A percentile compares a stretch with the other conserved stretches of the same genome.
Evolutionary conservation across 768 basidiomycete genomes (phyloP).

Genomic region (Lyophyllum shimeji): DNA sequence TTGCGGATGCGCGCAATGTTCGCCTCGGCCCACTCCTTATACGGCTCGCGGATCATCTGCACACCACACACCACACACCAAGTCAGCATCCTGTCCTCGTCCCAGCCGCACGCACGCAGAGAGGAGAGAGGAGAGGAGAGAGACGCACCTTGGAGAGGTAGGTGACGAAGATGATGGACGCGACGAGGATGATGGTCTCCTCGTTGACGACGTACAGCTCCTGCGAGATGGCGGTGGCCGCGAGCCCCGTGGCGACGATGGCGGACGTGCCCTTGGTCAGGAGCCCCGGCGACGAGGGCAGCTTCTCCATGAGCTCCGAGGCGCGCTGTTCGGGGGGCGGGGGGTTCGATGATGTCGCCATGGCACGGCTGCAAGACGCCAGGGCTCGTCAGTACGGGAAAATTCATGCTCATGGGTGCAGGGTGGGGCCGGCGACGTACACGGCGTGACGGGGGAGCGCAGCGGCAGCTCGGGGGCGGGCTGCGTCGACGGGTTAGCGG

Average conservation of each 20-base stretch:
- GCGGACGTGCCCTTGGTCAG: conserved; percentile 95
- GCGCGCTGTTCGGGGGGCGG: conserved; percentile 86
- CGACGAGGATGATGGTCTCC: conserved; percentile 87
- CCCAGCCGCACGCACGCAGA: neutral
- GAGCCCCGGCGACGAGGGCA: conserved; percentile 81
- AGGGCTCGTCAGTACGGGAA: neutral
- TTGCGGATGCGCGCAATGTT: conserved; percentile 83
- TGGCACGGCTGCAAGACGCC: conserved; percentile 50
- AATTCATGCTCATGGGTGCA: neutral
- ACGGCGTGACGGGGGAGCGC: conserved; percentile 41
- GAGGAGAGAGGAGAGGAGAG: neutral
- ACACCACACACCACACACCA: conserved; percentile 10
- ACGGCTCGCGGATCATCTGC: conserved; percentile 81
- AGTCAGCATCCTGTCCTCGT: neutral
- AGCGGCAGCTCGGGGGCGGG: conserved; percentile 54
- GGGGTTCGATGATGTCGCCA: conserved; percentile 52
- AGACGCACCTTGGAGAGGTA: conserved; percentile 74
- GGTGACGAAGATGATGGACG: conserved; percentile 79
- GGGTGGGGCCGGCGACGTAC: conserved; percentile 39
- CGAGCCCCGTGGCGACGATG: conserved; percentile 84
- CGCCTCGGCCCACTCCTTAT: conserved; percentile 88
- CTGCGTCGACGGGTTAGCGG: conserved; percentile 26
- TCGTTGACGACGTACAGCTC: conserved; percentile 98
- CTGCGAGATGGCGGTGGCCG: conserved; percentile 92
- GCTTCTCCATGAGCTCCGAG: conserved; percentile 83